phyloP scores from a whole-genome alignment of 2,329 filamentous ascomycete genomes.

The Hypocreales sp. region DNA sequence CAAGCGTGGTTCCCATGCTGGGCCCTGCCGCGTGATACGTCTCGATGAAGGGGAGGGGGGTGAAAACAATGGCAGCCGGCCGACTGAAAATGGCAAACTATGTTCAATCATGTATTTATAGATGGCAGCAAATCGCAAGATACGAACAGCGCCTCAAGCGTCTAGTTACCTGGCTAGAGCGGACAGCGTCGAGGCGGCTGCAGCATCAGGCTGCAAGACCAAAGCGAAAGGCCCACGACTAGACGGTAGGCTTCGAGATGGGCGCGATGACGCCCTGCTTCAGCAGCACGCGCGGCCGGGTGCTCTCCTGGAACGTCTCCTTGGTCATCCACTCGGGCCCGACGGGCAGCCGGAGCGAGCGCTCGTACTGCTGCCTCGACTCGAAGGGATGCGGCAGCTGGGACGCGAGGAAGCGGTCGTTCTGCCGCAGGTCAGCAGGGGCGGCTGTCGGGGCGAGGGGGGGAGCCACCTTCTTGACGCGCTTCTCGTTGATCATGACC shows the following conservation, averaged over 20 bases:
- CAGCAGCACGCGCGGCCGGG: slow-evolving; percentile 76
- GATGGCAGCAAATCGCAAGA: too few relatives aligned
- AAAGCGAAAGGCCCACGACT: too few relatives aligned
- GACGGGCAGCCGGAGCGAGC: slow-evolving; percentile 70
- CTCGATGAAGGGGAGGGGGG: too few relatives aligned
- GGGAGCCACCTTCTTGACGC: slow-evolving; percentile 60
- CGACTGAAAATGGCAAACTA: too few relatives aligned
- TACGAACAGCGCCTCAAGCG: too few relatives aligned
- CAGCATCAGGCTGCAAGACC: too few relatives aligned
- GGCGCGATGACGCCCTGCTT: slow-evolving; percentile 85
- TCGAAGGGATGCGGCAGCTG: slow-evolving; percentile 84
- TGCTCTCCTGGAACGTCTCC: slow-evolving; percentile 77
- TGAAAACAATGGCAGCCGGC: too few relatives aligned
- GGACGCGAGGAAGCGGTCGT: slow-evolving; percentile 72
- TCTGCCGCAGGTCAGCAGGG: slow-evolving; percentile 28
- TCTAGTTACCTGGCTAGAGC: too few relatives aligned
- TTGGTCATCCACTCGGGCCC: slow-evolving; percentile 97
- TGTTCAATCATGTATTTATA: too few relatives aligned
- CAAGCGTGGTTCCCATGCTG: too few relatives aligned
- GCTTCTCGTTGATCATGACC: slow-evolving; percentile 88
- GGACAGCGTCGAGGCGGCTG: too few relatives aligned
- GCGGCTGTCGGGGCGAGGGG: slow-evolving; percentile 2
- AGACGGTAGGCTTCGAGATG: slow-evolving; percentile 57
- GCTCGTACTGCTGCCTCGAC: slow-evolving; percentile 75
- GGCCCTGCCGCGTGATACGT: too few relatives aligned